Evolutionary conservation across 257 asterid species (phyloP).

Genomic region (Plantago elongata): DNA sequence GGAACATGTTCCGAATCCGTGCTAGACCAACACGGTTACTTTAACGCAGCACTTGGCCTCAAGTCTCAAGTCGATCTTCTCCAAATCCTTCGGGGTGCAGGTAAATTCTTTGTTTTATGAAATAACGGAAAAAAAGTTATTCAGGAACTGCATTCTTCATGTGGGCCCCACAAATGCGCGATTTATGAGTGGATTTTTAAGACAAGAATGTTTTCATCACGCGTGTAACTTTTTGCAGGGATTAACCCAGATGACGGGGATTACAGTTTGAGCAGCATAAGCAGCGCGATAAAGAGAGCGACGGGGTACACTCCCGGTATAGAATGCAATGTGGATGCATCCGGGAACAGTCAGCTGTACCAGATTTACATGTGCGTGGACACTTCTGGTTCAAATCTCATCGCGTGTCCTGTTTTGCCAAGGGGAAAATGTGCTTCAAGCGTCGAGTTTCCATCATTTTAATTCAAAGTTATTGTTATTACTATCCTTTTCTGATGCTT

Average conservation of each 20-base stretch:
- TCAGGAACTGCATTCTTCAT: too few species aligned
- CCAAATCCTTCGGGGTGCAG: constrained; percentile 43
- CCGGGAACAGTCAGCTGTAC: constrained; percentile 19
- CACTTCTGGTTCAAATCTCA: constrained; percentile 12
- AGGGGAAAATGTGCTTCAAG: constrained; percentile 6
- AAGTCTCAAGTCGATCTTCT: constrained; percentile 56
- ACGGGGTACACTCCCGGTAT: constrained; percentile 12
- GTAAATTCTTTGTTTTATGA: constrained; percentile 21
- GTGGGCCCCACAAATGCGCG: too few species aligned
- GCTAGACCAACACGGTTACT: constrained; percentile 45
- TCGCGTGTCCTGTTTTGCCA: constrained; percentile 20
- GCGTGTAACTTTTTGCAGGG: not conserved
- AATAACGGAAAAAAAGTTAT: too few species aligned
- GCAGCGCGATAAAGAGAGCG: constrained; percentile 7
- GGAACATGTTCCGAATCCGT: constrained; percentile 58
- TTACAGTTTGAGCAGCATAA: constrained; percentile 9
- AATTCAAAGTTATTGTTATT: not conserved
- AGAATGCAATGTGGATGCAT: constrained; percentile 19
- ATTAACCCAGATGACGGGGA: constrained; percentile 5
- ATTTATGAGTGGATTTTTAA: too few species aligned
- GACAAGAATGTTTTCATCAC: too few species aligned
- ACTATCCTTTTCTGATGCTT: not conserved
- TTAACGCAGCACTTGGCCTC: constrained; percentile 51
- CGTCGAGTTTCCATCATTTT: constrained; percentile 24
- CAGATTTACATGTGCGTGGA: constrained; percentile 21